Conservation (phyloP, 352 stramenopile genomes). For the Pythium dissimile region DNA sequence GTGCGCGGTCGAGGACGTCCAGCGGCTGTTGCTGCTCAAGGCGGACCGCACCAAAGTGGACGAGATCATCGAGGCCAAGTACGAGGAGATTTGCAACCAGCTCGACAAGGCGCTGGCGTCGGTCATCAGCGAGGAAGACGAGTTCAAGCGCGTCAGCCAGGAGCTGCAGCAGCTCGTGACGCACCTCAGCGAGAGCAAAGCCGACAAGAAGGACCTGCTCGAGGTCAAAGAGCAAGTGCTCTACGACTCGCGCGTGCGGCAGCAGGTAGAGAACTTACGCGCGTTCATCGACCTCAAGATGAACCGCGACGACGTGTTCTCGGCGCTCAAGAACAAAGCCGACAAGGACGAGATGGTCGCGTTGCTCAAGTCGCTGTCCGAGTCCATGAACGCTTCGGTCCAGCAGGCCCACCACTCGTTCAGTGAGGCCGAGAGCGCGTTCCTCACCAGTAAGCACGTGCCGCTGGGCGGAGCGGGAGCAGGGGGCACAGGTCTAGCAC, state of each 20-base stretch:
- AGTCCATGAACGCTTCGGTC: constrained; percentile 82
- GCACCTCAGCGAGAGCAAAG: constrained; percentile 75
- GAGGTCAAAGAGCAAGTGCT: constrained; percentile 87
- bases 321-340: constrained; percentile 78
- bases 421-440: constrained; percentile 62
- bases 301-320: constrained; percentile 85
- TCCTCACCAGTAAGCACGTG: constrained; percentile 70
- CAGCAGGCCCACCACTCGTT: constrained; percentile 58
- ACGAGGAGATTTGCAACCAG: constrained; percentile 91
- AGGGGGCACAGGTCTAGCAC: not conserved
- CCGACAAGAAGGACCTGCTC: constrained; percentile 81
- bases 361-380: constrained; percentile 75
- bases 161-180: constrained; percentile 83
- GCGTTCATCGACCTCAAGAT: constrained; percentile 89
- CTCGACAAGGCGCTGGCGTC: constrained; percentile 84
- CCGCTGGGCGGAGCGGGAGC: constrained; percentile 5
- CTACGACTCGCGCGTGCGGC: constrained; percentile 81
- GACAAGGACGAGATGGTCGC: constrained; percentile 85
- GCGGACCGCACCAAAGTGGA: constrained; percentile 81
- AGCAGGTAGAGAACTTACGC: constrained; percentile 82
- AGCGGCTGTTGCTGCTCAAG: constrained; percentile 73
- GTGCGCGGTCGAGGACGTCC: constrained; percentile 79
- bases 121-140: constrained; percentile 84
- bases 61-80: constrained; percentile 88
- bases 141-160: constrained; percentile 84